Evolutionary conservation across 1,139 yeast species (phyloP), one percentile per base, ranked within the genome.

Genomic region (Yamadazyma friedrichii): DNA sequence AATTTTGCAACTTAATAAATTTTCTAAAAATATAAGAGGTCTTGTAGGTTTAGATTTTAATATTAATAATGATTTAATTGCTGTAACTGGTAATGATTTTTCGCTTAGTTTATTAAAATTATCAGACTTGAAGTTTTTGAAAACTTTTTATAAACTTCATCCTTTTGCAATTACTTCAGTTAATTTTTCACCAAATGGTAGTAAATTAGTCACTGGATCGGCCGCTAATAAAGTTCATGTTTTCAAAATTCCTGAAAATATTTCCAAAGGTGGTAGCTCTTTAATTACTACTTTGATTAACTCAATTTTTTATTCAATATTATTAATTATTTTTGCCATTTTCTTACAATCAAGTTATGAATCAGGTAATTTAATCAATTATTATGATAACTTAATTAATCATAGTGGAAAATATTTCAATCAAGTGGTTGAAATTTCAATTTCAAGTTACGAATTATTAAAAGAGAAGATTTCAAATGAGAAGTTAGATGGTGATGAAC

Each of bases 151-250:
- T 39, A 76, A 83, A 46, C 81, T 84, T 37, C 98, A 91, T 59
- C 69, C 76, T 8, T 86, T 88, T 61, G 93, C 96, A 9, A 82
- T 91, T 40, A 91, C 97, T 0, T 74, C 79, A 38, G 78, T 88
- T 9, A 70, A 80, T 0, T 80, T 89, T 46, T 82, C 88, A 12
- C 84, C 88, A 9, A 76, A 80, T 52, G 91, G 93, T 11, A 65
- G 76, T 32, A 50, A 76, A 42, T 65, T 89, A 38, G 95, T 91
- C 1, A 78, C 91, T 12, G 85, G 83, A 0, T 84, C 95, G 36
- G 95, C 94, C 2, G 88, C 95, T 2, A 84, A 86, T 47, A 76
- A 88, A 1, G 76, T 89, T 31, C 79, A 75, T 48, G 80, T 88
- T 6, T 65, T 81, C 44, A 72, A 69, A 44, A 59, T 88, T 17